These are phyloP conservation scores for Anisodus acutangulus DNA, from an alignment of 257 asterid genomes.

Conservation along the genomic window DNA sequence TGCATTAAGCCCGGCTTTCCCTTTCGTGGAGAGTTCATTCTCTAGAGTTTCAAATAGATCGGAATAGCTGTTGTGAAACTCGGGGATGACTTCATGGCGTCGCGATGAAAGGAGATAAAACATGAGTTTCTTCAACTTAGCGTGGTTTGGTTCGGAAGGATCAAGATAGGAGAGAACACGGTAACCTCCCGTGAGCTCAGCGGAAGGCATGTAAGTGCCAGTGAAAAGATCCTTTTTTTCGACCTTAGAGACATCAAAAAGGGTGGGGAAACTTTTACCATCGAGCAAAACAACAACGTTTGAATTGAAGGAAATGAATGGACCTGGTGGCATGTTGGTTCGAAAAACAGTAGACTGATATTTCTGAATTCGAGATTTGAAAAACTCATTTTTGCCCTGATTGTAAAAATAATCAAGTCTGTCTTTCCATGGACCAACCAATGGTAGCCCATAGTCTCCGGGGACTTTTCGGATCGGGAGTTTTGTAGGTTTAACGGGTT, in stretches of 20 bases:
- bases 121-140: slow-evolving; percentile 63
- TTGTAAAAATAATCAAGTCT: slow-evolving; percentile 78
- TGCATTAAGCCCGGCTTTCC: slow-evolving; percentile 55
- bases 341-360: slow-evolving; percentile 75
- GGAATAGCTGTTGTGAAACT: slow-evolving; percentile 53
- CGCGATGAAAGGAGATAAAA: slow-evolving; percentile 60
- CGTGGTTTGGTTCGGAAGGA: slow-evolving; percentile 82
- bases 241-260: slow-evolving; percentile 71
- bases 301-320: slow-evolving; percentile 61
- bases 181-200: slow-evolving; percentile 82
- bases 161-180: slow-evolving; percentile 73
- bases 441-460: slow-evolving; percentile 72
- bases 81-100: slow-evolving; percentile 69
- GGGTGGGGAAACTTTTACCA: slow-evolving; percentile 76
- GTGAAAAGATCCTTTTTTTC: slow-evolving; percentile 86
- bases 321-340: slow-evolving; percentile 95
- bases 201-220: slow-evolving; percentile 80
- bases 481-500: slow-evolving; percentile 31
- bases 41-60: slow-evolving; percentile 60
- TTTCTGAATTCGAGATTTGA: slow-evolving; percentile 68
- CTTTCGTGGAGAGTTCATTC: slow-evolving; percentile 51
- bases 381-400: slow-evolving; percentile 76
- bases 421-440: slow-evolving; percentile 76
- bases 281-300: slow-evolving; percentile 83
- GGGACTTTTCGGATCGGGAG: slow-evolving; percentile 63